These are phyloP conservation scores for Nyssa sinensis DNA, from an alignment of 148 eudicot species.

Conservation along the genomic window DNA sequence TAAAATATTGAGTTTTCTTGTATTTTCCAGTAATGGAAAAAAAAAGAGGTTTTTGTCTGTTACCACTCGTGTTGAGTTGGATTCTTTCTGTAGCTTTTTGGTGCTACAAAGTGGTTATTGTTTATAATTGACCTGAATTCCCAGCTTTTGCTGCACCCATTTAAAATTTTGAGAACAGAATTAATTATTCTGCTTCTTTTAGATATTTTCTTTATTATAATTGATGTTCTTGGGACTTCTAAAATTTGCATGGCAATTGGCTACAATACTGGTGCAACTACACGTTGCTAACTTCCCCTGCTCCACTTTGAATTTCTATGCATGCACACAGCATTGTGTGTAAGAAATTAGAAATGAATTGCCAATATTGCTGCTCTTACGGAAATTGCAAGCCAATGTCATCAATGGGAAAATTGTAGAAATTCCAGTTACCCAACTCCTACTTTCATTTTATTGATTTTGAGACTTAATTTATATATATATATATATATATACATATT, in stretches of 20 bases:
- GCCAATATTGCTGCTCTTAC: no score
- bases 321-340: neutral
- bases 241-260: neutral
- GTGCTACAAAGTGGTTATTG: neutral
- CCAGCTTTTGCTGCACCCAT: neutral
- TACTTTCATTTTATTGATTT: neutral
- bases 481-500: no score
- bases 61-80: neutral
- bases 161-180: neutral
- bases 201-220: neutral
- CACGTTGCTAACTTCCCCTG: neutral
- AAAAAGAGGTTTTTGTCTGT: neutral
- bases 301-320: neutral
- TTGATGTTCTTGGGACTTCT: neutral
- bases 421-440: neutral
- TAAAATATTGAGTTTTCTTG: neutral
- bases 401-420: neutral
- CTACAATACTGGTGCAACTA: neutral
- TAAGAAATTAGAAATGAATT: neutral
- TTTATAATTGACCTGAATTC: neutral
- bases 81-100: neutral
- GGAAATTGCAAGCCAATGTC: neutral
- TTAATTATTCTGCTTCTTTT: neutral
- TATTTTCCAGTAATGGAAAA: neutral
- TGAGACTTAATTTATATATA: no score